phyloP scores from a whole-genome alignment of 108 stramenopile genomes.

The Bacterosira constricta region DNA sequence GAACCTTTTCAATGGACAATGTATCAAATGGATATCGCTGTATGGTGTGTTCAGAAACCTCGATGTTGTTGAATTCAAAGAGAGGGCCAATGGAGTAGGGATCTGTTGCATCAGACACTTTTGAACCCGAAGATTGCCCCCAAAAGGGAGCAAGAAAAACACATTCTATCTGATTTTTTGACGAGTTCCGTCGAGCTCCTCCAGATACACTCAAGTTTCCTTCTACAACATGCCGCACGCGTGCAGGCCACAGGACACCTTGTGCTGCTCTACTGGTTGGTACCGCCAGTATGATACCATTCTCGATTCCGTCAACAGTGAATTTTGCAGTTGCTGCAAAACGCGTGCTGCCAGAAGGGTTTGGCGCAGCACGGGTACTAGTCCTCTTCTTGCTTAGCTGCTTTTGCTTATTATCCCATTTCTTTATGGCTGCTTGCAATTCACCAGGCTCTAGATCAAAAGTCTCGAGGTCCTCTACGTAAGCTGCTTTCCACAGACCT shows the following conservation, averaged over 20 bases:
- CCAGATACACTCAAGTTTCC: slow-evolving; percentile 19
- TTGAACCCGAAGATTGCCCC: slow-evolving; percentile 46
- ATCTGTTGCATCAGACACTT: slow-evolving; percentile 21
- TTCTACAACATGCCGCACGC: slow-evolving; percentile 83
- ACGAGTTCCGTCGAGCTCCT: slow-evolving; percentile 38
- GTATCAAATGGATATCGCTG: slow-evolving; percentile 73
- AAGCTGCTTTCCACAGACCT: slow-evolving; percentile 87
- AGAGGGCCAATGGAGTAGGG: slow-evolving; percentile 39
- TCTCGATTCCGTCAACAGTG: slow-evolving; percentile 72
- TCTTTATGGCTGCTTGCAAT: slow-evolving; percentile 63
- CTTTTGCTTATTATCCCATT: slow-evolving; percentile 63
- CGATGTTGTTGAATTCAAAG: slow-evolving; percentile 76
- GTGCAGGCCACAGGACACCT: slow-evolving; percentile 86
- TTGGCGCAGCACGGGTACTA: background rate
- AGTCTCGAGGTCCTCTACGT: slow-evolving; percentile 72
- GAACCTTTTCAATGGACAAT: slow-evolving; percentile 68
- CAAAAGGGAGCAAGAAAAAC: slow-evolving; percentile 84
- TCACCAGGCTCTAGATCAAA: slow-evolving; percentile 88
- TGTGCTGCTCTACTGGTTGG: slow-evolving; percentile 59
- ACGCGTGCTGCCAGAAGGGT: slow-evolving; percentile 52
- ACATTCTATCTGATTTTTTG: slow-evolving; percentile 69
- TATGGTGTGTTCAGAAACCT: slow-evolving; percentile 69
- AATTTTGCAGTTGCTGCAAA: slow-evolving; percentile 59
- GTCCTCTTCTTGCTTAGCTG: slow-evolving; percentile 14
- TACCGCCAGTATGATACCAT: slow-evolving; percentile 82